Conservation (phyloP, 495 filamentous ascomycete species). For the Tuber calosporum region DNA sequence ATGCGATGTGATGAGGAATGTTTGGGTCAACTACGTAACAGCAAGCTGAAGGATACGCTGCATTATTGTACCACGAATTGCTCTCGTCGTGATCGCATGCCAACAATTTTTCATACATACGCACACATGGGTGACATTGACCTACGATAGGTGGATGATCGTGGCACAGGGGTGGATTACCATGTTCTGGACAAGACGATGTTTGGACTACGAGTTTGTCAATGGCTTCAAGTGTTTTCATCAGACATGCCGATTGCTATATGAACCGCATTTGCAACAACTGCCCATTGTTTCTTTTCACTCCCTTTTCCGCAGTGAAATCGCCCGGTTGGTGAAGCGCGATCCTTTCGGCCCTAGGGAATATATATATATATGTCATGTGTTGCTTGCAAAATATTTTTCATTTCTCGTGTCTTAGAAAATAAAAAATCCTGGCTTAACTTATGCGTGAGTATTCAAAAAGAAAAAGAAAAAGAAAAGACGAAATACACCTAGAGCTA, state of each 20-base stretch:
- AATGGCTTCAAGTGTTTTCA: neutral
- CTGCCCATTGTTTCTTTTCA: neutral
- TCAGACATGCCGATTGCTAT: neutral
- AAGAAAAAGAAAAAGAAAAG: neutral
- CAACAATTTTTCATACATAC: neutral
- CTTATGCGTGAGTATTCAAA: neutral
- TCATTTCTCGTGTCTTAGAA: neutral
- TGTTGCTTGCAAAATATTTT: neutral
- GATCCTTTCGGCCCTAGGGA: neutral
- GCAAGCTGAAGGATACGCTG: neutral
- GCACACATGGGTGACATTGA: neutral
- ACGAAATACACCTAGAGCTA: neutral
- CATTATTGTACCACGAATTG: neutral
- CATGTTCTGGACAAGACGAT: neutral
- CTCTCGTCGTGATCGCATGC: neutral
- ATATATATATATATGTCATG: neutral
- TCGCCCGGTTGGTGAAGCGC: neutral
- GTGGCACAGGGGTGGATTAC: neutral
- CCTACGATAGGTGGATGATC: neutral
- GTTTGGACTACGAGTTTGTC: neutral
- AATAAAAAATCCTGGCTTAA: neutral
- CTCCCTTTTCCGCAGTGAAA: neutral
- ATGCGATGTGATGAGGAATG: neutral
- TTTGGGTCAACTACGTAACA: neutral
- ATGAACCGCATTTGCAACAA: neutral